Base-by-base conservation (phyloP, 257 asterid genomes). In the Fraxinus cuspidata region DNA sequence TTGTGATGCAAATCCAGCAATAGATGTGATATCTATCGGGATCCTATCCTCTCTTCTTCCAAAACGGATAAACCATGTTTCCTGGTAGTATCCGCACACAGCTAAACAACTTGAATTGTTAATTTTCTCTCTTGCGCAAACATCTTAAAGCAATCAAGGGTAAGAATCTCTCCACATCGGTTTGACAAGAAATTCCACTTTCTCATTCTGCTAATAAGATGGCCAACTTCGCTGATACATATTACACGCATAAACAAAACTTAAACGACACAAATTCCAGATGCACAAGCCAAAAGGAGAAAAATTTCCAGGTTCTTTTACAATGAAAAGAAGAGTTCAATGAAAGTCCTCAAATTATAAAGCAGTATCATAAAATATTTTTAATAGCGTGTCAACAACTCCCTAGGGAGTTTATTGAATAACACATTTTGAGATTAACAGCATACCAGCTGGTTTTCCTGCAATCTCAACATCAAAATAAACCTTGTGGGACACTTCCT, bases 391-490 rank as follows among this genome's bases (percentile, higher is more conserved):
- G 44, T 27, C 8, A 35, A 6, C 29, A 19, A 34, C 2, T 38
- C 44, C 38, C 44, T 70, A 8, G 5, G 29, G 16, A 37, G 27
- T n/a, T 37, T 1, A 11, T 35, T 37, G 66, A 18, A 28, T 18
- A 15, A 1, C 32, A 15, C 56, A 32, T 10, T 27, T 23, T 56
- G 65, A 53, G 80, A 77, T 5, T 25, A 71, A 73, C 78, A 66
- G 63, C 83, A 77, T 90, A 91, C 99, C 97, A 25, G 96, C 91
- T 13, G 89, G 89, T 81, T 90, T 91, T 65, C 97, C 98, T 78
- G 87, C 92, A 81, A 94, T 91, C 86, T 92, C 97, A 38, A 94
- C 67, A 75, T 94, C 99, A 74, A 94, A 94, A 84, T 56, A 94
- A 27, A 92, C 97, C 70, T 91, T 90, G 71, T 88, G 90, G 11